These are phyloP conservation scores for Psidium guajava DNA, from an alignment of 345 rosid genomes.

Conservation along the genomic window DNA sequence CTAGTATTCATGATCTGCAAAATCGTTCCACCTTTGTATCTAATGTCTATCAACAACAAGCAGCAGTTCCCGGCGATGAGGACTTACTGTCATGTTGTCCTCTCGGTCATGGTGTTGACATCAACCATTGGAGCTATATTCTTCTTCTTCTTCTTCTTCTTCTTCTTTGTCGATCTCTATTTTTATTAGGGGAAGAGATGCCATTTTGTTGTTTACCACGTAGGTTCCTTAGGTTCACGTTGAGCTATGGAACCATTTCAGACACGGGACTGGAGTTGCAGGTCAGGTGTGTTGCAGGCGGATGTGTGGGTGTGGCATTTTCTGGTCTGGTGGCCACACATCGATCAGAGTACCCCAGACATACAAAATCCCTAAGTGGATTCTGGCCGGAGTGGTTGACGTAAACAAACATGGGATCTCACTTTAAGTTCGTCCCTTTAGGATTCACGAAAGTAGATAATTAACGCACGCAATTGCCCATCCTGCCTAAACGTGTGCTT, in stretches of 20 bases:
- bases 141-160: no score
- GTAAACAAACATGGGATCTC: not conserved
- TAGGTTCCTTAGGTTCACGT: not conserved
- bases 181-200: not conserved
- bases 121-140: not conserved
- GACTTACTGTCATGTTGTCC: no score
- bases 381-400: not conserved
- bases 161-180: not conserved
- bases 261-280: not conserved
- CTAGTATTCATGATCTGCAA: not conserved
- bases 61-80: no score
- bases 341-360: not conserved
- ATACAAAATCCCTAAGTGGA: not conserved
- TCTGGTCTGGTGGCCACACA: no score
- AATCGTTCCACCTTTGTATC: not conserved
- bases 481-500: no score
- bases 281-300: no score
- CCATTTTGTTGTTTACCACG: not conserved
- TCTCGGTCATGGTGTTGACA: not conserved
- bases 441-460: not conserved
- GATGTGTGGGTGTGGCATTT: no score
- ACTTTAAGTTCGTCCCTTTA: not conserved
- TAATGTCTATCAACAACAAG: not conserved
- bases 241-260: not conserved
- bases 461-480: not conserved